Percentiles rank a stretch among this genome's conserved stretches.
Conservation (phyloP, 441 rosid species). For the Pelargonium citronellum region DNA sequence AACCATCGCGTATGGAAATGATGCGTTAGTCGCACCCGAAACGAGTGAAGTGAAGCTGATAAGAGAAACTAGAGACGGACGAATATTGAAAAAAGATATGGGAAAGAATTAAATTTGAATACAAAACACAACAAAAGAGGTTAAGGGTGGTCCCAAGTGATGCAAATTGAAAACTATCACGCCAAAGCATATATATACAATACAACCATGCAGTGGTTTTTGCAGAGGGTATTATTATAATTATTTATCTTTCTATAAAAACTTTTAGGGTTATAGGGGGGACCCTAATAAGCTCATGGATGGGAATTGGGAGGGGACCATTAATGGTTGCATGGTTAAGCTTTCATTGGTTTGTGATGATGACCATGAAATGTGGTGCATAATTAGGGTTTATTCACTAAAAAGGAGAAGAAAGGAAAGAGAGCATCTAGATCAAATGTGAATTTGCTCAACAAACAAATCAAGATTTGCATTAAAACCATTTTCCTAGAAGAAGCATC, state of each 20-base stretch:
- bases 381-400: conserved; percentile 2
- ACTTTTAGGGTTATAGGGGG: too few relatives aligned
- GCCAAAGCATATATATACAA: background rate
- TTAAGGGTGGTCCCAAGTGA: conserved; percentile 1
- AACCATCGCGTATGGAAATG: background rate
- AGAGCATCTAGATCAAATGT: background rate
- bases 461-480: background rate
- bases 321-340: background rate
- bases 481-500: background rate
- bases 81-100: background rate
- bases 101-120: background rate
- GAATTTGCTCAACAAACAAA: background rate
- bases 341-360: background rate
- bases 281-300: background rate
- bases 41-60: background rate
- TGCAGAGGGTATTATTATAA: too few relatives aligned
- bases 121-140: background rate
- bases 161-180: background rate
- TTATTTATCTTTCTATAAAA: too few relatives aligned
- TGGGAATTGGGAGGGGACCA: conserved; percentile 2
- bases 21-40: too few relatives aligned
- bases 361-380: background rate
- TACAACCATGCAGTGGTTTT: too few relatives aligned
- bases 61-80: background rate
- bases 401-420: background rate